These are phyloP conservation scores for Gentiana dahurica DNA, from an alignment of 257 asterid genomes.

Conservation along the genomic window DNA sequence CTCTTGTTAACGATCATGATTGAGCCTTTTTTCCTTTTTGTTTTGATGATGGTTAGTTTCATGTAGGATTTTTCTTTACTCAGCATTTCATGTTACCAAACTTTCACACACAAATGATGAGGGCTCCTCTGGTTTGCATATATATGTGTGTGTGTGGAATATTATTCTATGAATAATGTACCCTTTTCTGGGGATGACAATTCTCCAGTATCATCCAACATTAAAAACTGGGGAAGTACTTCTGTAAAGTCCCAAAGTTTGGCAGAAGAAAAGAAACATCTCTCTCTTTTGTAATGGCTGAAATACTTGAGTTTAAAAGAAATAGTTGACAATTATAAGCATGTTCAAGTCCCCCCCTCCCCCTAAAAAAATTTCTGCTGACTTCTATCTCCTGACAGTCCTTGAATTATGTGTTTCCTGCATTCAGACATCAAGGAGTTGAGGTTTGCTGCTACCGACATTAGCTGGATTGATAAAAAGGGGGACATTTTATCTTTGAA, in stretches of 20 bases:
- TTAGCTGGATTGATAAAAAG: slow-evolving; percentile 49
- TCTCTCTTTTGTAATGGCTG: background rate
- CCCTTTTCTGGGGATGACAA: too few species aligned
- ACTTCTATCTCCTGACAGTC: background rate
- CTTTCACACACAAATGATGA: slow-evolving; percentile 5
- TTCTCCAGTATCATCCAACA: too few species aligned
- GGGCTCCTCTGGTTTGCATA: slow-evolving; percentile 7
- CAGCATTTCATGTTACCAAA: background rate
- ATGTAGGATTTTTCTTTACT: too few species aligned
- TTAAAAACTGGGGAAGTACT: too few species aligned
- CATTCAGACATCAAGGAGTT: slow-evolving; percentile 49
- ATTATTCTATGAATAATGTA: background rate
- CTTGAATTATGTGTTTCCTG: background rate
- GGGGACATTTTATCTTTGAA: slow-evolving; percentile 72
- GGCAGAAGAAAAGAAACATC: too few species aligned
- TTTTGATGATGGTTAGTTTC: too few species aligned
- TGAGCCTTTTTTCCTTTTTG: too few species aligned
- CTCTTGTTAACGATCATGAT: too few species aligned
- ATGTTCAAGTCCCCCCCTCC: background rate
- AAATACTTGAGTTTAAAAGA: background rate
- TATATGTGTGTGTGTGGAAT: background rate
- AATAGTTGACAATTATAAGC: background rate
- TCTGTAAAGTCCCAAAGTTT: too few species aligned
- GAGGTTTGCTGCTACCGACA: slow-evolving; percentile 46
- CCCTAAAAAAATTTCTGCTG: background rate